Base-by-base conservation (phyloP, 345 rosid species). In the Cardamine chenopodiifolia region DNA sequence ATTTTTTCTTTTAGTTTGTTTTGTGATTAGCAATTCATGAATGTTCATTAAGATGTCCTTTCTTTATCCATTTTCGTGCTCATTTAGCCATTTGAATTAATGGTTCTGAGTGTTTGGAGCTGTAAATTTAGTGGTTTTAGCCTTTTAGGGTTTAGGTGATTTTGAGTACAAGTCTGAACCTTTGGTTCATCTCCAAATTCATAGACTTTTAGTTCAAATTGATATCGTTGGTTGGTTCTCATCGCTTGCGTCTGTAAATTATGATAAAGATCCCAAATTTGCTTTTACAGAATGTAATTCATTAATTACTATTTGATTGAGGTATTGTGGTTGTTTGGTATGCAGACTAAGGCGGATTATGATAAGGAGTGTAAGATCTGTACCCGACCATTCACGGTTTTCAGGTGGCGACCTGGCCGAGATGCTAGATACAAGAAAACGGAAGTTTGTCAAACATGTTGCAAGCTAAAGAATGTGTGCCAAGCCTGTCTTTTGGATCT, bases 291-390 rank as follows among this genome's bases (percentile, higher is more conserved):
- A 26, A 44, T 63, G 39, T n/a, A 4, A 7, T 29, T 47, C 1
- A 4, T 13, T 28, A 28, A 32, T 19, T 32, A 49, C 58, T 32
- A 8, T 13, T 49, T 50, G n/a, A 15, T 39, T 18, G 13, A 60
- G 20, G 7, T 9, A 61, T 17, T 45, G 12, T 44, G 22, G 14
- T 54, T 10, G 8, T 65, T 74, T 62, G 32, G 40, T 17, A 39
- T 80, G 75, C 78, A 91, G 98, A 88, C 96, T 4, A 81, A 64
- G 69, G 96, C 97, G 26, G 83, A 86, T 32, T 91, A 84, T 78
- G 98, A 91, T 63, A 91, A 94, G 82, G 98, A 91, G 70, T 94
- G 98, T 85, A 94, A 94, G 85, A 94, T 94, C 59, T 94, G 98
- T 62, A 90, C 94, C 0, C 80, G 97, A 11, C 98, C 98, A 1